Evolutionary conservation across 371 early-diverging fungal genomes (phyloP), one percentile per base, ranked within the genome.

Genomic region (Mucor saturninus): DNA sequence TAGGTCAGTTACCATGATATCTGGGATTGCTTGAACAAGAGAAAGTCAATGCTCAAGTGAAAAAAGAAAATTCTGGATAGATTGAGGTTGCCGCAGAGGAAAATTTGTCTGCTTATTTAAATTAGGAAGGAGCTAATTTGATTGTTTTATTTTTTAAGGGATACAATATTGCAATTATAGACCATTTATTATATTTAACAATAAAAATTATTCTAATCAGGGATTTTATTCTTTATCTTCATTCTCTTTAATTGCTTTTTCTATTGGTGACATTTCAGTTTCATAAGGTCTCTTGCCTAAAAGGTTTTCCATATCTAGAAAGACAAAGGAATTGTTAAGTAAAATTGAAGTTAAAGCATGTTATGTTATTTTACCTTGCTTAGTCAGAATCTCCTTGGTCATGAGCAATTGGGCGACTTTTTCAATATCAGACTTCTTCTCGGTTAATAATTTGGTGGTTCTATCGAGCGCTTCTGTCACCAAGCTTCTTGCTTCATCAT

Each of bases 361-460:
- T 6, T 9, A 48, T 48, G 11, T 14, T 14, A 28, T 30, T 28
- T 50, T 94, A 64, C 97, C 98, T 50, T 97, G 93, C 40, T 97
- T 87, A 31, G 91, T 91, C 65, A 98, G 76, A 10, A 98, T 97
- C 76, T 99, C 99, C 85, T 96, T 96, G 74, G 94, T 90, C 74
- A 99, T 76, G 72, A 99, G 73, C 64, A 91, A 74, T 70, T 89
- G 77, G 7, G 99, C 99, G 1, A 99, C 95, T 83, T 93, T 94
- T 73, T 95, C 95, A 28, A 99, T 94, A 48, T 92, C 92, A 2
- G 60, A 89, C 64, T 86, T 88, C 77, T 89, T 91, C 64, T 92
- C 90, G 2, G 85, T 91, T 58, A 99, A 73, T 46, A 99, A 81
- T 28, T 86, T 65, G 10, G 85, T 72, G 3, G 98, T 98, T 37